phyloP scores from a whole-genome alignment of 106 monocot species.

The Dactylorhiza incarnata region DNA sequence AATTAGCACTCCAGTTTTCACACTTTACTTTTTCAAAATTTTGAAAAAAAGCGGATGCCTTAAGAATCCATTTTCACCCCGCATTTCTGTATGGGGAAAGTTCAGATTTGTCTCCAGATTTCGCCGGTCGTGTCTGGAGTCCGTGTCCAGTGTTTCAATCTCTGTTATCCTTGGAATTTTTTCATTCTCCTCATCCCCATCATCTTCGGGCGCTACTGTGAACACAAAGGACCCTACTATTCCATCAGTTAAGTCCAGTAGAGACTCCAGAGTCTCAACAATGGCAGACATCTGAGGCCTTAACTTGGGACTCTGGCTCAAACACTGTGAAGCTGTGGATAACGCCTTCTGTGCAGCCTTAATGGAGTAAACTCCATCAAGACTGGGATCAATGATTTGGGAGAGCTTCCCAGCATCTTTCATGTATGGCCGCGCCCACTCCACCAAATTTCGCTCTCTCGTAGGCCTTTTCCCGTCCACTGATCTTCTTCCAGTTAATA shows the following conservation, averaged over 20 bases:
- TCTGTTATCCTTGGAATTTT: not conserved
- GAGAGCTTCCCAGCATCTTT: conserved; percentile 29
- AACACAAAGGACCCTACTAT: conserved; percentile 30
- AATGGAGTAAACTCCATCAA: conserved; percentile 52
- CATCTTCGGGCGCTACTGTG: conserved; percentile 13
- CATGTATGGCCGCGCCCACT: conserved; percentile 56
- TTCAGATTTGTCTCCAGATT: not conserved
- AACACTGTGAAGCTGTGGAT: conserved; percentile 42
- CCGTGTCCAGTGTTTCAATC: not conserved
- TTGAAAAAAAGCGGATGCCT: not conserved
- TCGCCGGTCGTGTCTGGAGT: not conserved
- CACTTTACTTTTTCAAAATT: not conserved
- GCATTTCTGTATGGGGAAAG: not conserved
- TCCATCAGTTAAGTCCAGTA: conserved; percentile 28
- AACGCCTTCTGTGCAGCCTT: conserved; percentile 47
- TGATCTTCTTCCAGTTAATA: conserved; percentile 43
- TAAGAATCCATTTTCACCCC: not conserved
- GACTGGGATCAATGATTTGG: conserved; percentile 48
- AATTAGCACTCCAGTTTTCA: not conserved
- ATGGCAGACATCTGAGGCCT: conserved; percentile 53
- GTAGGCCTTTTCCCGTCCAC: conserved; percentile 36
- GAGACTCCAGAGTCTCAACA: conserved; percentile 43
- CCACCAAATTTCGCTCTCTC: conserved; percentile 62
- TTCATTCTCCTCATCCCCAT: not conserved
- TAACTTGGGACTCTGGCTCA: conserved; percentile 43